Base-by-base conservation (phyloP, 2,329 filamentous ascomycete species). In the Fusarium sp. region DNA sequence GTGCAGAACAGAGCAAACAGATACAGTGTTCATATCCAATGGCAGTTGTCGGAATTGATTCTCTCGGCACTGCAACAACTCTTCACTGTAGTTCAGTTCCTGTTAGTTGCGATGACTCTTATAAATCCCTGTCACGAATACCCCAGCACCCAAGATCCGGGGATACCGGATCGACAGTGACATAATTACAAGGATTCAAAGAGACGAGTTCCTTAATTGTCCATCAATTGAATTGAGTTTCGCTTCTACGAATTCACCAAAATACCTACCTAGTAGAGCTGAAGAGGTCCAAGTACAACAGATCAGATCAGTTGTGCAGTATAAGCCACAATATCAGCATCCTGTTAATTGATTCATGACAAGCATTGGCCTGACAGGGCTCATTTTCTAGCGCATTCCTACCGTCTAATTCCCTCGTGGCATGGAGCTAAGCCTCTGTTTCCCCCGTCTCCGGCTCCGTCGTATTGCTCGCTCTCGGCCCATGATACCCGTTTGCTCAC, bases 381-480 rank as follows among this genome's bases (percentile, higher is more conserved):
- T 57, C 32, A 20, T 57, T 47, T 49, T 42, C 49, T 63, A 70
- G 58, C 57, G 59, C 40, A 57, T 56, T 44, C 37, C 67, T 66
- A 59, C 51, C 48, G 12, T 40, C 63, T 54, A 53, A 56, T 51
- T 65, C 61, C 59, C 44, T 68, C 49, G 44, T 71, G 58, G 65
- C 32, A 53, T 40, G 49, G n/a, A 42, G 25, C 46, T n/a, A 34
- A 30, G 13, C 56, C 29, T 52, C 42, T 44, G 51, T 42, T 62
- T 44, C 51, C 44, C 61, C 57, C 56, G 49, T 53, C 49, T 24
- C 34, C 24, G 49, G 25, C 30, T 25, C 30, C 48, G 42, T 73
- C 73, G 73, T 75, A 75, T 75, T 67, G 60, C 73, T 75, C 73
- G 73, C 65, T 44, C 75, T 75, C 70, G 64, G 70, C 34, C 34